Conservation (phyloP, 805 yeast species). For the Candida germanica region DNA sequence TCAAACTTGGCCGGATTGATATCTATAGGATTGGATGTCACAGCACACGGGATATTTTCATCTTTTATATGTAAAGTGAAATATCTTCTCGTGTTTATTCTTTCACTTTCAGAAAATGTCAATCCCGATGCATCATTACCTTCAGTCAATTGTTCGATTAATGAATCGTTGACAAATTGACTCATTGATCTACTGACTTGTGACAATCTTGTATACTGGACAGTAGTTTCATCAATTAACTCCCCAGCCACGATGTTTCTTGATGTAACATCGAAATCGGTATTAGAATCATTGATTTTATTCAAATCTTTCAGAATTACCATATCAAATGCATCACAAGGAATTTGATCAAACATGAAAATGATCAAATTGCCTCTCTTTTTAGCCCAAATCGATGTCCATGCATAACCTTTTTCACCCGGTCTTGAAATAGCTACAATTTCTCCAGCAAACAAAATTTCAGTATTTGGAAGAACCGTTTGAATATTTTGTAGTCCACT, state of each 20-base stretch:
- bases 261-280: constrained; percentile 15
- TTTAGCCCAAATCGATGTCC: constrained; percentile 93
- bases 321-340: constrained; percentile 57
- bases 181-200: constrained; percentile 27
- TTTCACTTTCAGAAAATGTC: constrained; percentile 16
- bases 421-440: constrained; percentile 75
- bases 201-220: constrained; percentile 11
- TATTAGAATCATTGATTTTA: not conserved
- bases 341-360: constrained; percentile 85
- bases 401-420: constrained; percentile 58
- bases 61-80: constrained; percentile 49
- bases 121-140: constrained; percentile 15
- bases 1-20: constrained; percentile 37
- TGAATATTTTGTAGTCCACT: constrained; percentile 15
- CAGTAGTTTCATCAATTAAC: constrained; percentile 16
- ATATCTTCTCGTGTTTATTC: constrained; percentile 58
- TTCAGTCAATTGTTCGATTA: constrained; percentile 3
- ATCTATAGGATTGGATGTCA: constrained; percentile 58
- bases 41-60: constrained; percentile 68
- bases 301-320: constrained; percentile 29
- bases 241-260: constrained; percentile 34
- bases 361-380: constrained; percentile 65
- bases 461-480: constrained; percentile 18
- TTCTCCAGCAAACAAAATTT: constrained; percentile 75
- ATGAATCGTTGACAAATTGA: constrained; percentile 5